Conservation (phyloP, 306 rosid genomes). For the Mucuna pruriens region DNA sequence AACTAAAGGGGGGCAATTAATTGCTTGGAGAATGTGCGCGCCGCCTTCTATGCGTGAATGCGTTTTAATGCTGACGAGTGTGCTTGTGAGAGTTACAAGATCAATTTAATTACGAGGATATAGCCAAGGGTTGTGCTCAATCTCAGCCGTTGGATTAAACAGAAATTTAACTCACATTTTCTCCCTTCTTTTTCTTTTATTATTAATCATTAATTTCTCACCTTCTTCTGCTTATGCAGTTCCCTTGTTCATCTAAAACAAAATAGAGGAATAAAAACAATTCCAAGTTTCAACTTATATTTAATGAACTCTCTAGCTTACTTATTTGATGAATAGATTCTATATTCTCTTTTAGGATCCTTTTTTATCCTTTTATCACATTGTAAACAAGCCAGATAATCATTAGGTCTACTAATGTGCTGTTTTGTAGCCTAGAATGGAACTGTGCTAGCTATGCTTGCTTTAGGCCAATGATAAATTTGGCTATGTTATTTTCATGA, state of each 20-base stretch:
- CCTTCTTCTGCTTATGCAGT: neutral
- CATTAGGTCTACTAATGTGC: constrained; percentile 17
- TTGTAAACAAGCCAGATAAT: neutral
- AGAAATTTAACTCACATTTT: neutral
- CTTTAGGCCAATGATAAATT: neutral
- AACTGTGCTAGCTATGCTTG: constrained; percentile 20
- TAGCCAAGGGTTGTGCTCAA: neutral
- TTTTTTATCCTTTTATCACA: neutral
- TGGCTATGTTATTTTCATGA: too few species aligned
- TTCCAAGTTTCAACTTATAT: neutral
- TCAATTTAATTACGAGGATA: constrained; percentile 28
- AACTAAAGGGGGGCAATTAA: constrained; percentile 26
- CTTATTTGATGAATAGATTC: neutral
- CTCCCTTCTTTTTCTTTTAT: neutral
- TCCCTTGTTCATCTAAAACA: neutral
- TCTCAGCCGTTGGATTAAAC: constrained; percentile 32
- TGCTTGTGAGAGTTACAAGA: constrained; percentile 68
- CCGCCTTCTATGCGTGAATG: constrained; percentile 60
- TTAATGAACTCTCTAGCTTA: neutral
- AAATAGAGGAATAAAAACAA: neutral
- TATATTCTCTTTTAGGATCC: neutral
- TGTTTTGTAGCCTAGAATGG: constrained; percentile 6
- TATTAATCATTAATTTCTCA: neutral
- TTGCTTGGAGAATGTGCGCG: constrained; percentile 61
- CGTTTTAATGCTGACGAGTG: constrained; percentile 45